Evolutionary conservation across 768 basidiomycete genomes (phyloP).

Genomic region (Boletus rubescentipes): DNA sequence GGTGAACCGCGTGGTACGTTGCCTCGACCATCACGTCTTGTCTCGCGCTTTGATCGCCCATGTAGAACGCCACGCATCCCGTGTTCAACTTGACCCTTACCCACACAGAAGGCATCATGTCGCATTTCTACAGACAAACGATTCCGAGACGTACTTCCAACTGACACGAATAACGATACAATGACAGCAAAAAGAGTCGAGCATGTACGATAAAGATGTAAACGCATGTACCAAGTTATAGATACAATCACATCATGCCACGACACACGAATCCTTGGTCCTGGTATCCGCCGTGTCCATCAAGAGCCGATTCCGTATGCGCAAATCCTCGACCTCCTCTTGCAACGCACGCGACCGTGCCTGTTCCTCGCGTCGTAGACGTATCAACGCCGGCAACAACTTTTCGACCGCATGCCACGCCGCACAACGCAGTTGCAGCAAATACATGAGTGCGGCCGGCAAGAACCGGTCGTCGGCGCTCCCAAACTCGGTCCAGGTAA

Average conservation of each 20-base stretch:
- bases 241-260: constrained; percentile 18
- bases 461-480: constrained; percentile 12
- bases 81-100: constrained; percentile 74
- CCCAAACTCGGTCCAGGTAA: constrained; percentile 44
- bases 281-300: constrained; percentile 32
- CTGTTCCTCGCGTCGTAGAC: constrained; percentile 45
- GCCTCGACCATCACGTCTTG: neutral
- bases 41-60: neutral
- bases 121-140: constrained; percentile 67
- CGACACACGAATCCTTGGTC: constrained; percentile 29
- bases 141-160: constrained; percentile 36
- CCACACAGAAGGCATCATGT: constrained; percentile 64
- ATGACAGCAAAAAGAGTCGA: neutral
- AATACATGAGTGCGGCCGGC: neutral
- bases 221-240: no score
- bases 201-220: neutral
- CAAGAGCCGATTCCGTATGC: constrained; percentile 44
- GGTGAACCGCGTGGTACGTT: constrained; percentile 61
- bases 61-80: constrained; percentile 87
- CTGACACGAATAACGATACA: neutral
- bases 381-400: constrained; percentile 44
- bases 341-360: constrained; percentile 38
- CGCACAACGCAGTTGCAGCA: constrained; percentile 25
- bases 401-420: constrained; percentile 45
- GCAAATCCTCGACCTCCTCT: constrained; percentile 50